Evolutionary conservation across 2,329 filamentous ascomycete species (phyloP).

Genomic region (Diaporthe helianthi): DNA sequence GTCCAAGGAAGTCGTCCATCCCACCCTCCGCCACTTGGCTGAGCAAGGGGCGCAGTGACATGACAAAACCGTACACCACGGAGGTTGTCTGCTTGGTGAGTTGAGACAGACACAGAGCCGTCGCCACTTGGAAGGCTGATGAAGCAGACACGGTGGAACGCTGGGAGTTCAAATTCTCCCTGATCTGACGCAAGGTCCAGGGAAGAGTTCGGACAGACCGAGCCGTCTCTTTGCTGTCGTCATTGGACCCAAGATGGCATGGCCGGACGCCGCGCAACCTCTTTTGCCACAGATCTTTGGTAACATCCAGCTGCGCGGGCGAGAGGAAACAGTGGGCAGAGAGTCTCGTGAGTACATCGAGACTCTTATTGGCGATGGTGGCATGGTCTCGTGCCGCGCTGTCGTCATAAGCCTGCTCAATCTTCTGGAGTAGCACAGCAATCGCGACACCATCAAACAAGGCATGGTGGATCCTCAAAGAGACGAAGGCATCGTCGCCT

Average conservation of each 20-base stretch:
- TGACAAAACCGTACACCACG: constrained; percentile 36
- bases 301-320: constrained; percentile 1
- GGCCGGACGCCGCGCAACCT: constrained; percentile 20
- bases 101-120: constrained; percentile 35
- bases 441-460: constrained; percentile 38
- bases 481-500: constrained; percentile 29
- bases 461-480: constrained; percentile 38
- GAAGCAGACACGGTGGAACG: constrained; percentile 28
- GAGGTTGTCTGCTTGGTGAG: constrained; percentile 30
- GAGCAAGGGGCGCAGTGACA: constrained; percentile 36
- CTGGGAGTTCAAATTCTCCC: constrained; percentile 26
- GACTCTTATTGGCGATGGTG: not conserved
- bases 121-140: constrained; percentile 36
- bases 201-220: constrained; percentile 23
- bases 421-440: constrained; percentile 27
- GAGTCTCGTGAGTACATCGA: constrained; percentile 17
- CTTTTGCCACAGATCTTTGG: constrained; percentile 22
- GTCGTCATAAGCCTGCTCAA: constrained; percentile 34
- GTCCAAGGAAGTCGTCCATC: constrained; percentile 35
- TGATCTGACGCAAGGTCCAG: constrained; percentile 26
- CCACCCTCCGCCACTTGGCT: constrained; percentile 21
- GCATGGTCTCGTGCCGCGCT: not conserved
- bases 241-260: constrained; percentile 18
- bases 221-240: constrained; percentile 10
- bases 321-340: constrained; percentile 22